Percentiles rank a stretch among this genome's conserved stretches.
Evolutionary conservation across 2,329 filamentous ascomycete species (phyloP).

Genomic region (Ploettnerulaceae sp.): DNA sequence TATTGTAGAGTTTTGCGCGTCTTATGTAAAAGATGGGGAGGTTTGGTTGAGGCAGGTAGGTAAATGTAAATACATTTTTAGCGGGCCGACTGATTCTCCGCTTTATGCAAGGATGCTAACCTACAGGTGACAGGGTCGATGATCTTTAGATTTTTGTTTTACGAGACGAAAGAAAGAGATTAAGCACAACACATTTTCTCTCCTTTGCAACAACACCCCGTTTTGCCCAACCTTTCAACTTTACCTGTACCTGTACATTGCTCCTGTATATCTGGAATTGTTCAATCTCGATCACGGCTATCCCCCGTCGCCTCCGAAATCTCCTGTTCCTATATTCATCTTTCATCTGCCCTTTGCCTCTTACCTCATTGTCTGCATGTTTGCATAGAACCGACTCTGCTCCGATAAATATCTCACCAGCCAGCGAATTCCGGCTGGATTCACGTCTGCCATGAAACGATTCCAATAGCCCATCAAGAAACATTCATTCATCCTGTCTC

Average conservation of each 20-base stretch:
- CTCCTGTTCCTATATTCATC: neutral
- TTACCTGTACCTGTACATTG: conserved; percentile 6
- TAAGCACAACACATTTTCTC: too few relatives aligned
- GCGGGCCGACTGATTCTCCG: neutral
- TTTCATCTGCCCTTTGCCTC: neutral
- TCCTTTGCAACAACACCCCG: too few relatives aligned
- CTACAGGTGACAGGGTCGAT: neutral
- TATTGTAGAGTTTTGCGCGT: neutral
- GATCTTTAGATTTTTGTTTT: conserved; percentile 4
- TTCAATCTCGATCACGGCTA: neutral
- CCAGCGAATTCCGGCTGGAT: conserved; percentile 24
- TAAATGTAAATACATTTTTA: neutral
- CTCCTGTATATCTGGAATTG: neutral
- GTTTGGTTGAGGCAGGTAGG: neutral
- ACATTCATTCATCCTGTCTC: conserved; percentile 43
- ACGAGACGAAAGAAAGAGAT: too few relatives aligned
- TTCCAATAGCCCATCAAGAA: conserved; percentile 30
- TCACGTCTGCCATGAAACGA: conserved; percentile 34
- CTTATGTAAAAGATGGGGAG: neutral
- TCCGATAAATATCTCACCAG: conserved; percentile 2
- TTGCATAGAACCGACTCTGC: conserved; percentile 7
- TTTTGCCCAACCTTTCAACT: neutral
- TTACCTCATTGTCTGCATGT: conserved; percentile 12
- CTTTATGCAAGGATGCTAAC: neutral
- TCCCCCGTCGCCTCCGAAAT: neutral